These are phyloP conservation scores for Pichia rugopelliculosa DNA, from an alignment of 805 yeast species.

Conservation along the genomic window DNA sequence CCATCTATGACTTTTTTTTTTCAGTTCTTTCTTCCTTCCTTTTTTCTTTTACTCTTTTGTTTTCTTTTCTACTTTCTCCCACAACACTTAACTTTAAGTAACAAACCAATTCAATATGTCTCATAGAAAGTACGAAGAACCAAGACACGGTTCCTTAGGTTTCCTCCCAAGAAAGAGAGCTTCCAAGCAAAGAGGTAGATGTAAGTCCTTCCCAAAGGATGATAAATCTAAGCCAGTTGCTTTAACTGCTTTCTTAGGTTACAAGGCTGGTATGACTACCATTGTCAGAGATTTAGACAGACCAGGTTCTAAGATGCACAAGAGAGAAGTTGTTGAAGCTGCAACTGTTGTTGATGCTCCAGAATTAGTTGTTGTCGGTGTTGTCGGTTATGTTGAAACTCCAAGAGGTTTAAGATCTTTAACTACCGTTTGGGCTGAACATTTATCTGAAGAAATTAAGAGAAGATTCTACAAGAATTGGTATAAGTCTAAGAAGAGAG, in stretches of 20 bases:
- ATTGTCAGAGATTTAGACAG: conserved; percentile 99
- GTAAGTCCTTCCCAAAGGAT: conserved; percentile 99
- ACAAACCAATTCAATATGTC: conserved; percentile 53
- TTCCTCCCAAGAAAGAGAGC: conserved; percentile 99
- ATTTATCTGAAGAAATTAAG: conserved; percentile 97
- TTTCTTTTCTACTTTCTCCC: not conserved
- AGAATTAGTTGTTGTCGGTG: conserved; percentile 98
- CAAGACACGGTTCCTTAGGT: conserved; percentile 99
- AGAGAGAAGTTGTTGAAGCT: conserved; percentile 99
- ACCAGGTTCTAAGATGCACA: conserved; percentile 99
- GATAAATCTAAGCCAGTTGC: conserved; percentile 96
- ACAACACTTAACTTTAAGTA: conserved; percentile 9
- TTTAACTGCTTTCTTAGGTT: conserved; percentile 99
- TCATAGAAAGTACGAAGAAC: conserved; percentile 99
- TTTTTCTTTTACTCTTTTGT: not conserved
- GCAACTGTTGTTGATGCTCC: conserved; percentile 99
- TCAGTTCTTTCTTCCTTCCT: not conserved
- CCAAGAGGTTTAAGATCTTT: conserved; percentile 99
- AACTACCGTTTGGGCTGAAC: conserved; percentile 99
- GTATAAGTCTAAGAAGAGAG: conserved; percentile 99
- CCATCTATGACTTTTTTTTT: not conserved
- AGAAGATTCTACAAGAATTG: conserved; percentile 99
- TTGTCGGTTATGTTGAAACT: conserved; percentile 99
- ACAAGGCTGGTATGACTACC: conserved; percentile 99
- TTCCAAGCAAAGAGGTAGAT: conserved; percentile 96